These are phyloP conservation scores for Oryza glaberrima DNA, from an alignment of 176 grass and related monocot genomes.

Conservation along the genomic window DNA sequence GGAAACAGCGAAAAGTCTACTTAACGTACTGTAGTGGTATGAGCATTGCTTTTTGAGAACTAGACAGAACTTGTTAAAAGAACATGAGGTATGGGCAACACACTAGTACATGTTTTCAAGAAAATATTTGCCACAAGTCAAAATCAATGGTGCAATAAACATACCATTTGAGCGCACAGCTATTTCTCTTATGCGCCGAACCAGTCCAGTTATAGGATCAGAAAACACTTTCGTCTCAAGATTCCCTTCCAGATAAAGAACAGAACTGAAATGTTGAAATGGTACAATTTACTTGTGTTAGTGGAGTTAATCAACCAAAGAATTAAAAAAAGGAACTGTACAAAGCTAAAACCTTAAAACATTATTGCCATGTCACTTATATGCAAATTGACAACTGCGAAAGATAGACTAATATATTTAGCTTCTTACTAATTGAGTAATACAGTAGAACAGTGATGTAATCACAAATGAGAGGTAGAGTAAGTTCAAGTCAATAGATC, in stretches of 20 bases:
- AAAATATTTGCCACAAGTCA: neutral
- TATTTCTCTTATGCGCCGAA: conserved; percentile 97
- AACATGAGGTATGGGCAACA: neutral
- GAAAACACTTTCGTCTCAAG: conserved; percentile 87
- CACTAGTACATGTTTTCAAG: neutral
- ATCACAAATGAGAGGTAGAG: neutral
- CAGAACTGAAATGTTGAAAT: conserved; percentile 57
- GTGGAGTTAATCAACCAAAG: conserved; percentile 28
- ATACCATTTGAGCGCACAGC: conserved; percentile 80
- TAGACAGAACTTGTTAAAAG: neutral
- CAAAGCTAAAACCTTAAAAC: neutral
- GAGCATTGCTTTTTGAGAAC: neutral
- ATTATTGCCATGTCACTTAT: conserved; percentile 6
- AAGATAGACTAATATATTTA: neutral
- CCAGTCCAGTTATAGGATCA: conserved; percentile 80
- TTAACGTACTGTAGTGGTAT: neutral
- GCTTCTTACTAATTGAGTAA: neutral
- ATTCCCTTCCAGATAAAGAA: conserved; percentile 96
- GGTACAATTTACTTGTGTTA: conserved; percentile 27
- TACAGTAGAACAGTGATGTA: neutral
- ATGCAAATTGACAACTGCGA: neutral
- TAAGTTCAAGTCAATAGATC: neutral
- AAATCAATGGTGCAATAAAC: conserved; percentile 15
- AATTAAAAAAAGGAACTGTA: neutral
- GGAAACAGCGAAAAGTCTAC: neutral